Conservation (phyloP, 1,284 basidiomycete species). For the Rhodotorula sp. region DNA sequence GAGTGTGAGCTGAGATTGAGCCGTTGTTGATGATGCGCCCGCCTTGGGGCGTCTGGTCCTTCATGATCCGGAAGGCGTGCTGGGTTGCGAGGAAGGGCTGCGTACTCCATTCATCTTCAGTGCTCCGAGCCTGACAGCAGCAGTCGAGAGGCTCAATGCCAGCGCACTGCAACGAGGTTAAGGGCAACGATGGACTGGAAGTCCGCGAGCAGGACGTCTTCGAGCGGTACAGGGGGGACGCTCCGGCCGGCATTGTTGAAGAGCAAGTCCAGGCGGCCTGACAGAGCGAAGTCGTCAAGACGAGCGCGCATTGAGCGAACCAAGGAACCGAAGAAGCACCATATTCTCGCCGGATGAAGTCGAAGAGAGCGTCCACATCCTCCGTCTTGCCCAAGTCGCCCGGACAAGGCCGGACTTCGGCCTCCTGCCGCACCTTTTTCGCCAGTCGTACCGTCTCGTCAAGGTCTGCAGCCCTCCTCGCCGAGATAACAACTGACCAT, state of each 20-base stretch:
- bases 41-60: conserved; percentile 66
- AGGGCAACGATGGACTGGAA: conserved; percentile 66
- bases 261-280: conserved; percentile 68
- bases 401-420: conserved; percentile 53
- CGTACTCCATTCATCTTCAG: background rate
- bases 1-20: conserved; percentile 69
- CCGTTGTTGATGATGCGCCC: conserved; percentile 80
- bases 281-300: background rate
- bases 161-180: conserved; percentile 60
- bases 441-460: conserved; percentile 59
- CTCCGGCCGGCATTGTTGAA: conserved; percentile 69
- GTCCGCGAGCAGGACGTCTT: conserved; percentile 61
- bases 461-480: conserved; percentile 59
- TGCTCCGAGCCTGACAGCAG: background rate
- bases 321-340: conserved; percentile 51
- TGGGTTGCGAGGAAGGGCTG: conserved; percentile 68
- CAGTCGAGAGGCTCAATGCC: background rate
- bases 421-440: conserved; percentile 43
- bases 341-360: conserved; percentile 57
- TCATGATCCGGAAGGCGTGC: conserved; percentile 72
- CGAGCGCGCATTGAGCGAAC: no score
- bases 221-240: conserved; percentile 57
- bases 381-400: conserved; percentile 65
- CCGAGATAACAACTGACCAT: conserved; percentile 62
- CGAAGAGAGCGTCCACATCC: conserved; percentile 63